phyloP scores from a whole-genome alignment of 768 basidiomycete species.

The Tricholoma matsutake region DNA sequence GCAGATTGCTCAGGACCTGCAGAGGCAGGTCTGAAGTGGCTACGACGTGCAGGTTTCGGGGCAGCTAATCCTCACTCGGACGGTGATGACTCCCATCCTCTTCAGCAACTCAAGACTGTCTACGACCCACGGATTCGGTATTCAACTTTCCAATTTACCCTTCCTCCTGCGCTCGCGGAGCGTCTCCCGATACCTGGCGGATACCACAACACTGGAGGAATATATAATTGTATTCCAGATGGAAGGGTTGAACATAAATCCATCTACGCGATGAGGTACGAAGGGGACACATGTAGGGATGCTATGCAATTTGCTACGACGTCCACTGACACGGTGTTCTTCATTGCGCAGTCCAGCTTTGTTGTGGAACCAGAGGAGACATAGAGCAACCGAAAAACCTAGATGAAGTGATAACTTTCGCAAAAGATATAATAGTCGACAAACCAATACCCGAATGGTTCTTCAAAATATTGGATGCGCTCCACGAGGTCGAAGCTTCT shows the following conservation, averaged over 20 bases:
- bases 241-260: not conserved
- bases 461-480: slow-evolving; percentile 23
- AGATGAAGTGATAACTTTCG: slow-evolving; percentile 13
- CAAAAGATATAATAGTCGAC: slow-evolving; percentile 7
- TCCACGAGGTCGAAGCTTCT: slow-evolving; percentile 22
- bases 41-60: slow-evolving; percentile 22
- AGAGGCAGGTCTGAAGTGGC: slow-evolving; percentile 24
- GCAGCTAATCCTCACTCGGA: not conserved
- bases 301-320: no score
- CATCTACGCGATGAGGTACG: not conserved
- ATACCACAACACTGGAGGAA: not conserved
- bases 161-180: not conserved
- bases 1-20: slow-evolving; percentile 31
- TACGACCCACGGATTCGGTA: not conserved
- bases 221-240: not conserved
- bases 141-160: not conserved
- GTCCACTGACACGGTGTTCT: no score
- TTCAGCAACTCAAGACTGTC: not conserved
- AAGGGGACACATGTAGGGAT: not conserved
- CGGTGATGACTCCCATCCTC: not conserved
- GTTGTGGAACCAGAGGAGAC: slow-evolving; percentile 1
- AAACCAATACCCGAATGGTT: slow-evolving; percentile 26
- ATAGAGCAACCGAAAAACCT: slow-evolving; percentile 11
- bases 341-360: slow-evolving; percentile 1
- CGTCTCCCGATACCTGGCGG: not conserved